phyloP scores from a whole-genome alignment of 2,329 filamentous ascomycete species.

The Ustulina deusta region DNA sequence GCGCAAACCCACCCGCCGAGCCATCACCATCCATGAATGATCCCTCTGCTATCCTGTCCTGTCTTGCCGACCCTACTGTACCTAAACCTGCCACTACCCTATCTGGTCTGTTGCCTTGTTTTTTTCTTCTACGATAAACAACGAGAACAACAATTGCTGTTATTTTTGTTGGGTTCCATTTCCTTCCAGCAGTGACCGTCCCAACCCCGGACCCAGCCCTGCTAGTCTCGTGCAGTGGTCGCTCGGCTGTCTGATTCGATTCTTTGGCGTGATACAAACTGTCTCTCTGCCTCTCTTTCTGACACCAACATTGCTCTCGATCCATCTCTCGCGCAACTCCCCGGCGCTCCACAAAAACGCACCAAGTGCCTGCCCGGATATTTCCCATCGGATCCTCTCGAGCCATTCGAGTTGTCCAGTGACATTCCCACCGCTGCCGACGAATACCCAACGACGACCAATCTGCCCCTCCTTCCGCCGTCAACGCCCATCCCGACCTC shows the following conservation, averaged over 20 bases:
- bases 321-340: conserved; percentile 24
- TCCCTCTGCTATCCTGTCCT: conserved; percentile 15
- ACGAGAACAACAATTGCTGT: conserved; percentile 12
- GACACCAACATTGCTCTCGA: conserved; percentile 16
- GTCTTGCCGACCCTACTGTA: conserved; percentile 16
- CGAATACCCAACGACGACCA: conserved; percentile 33
- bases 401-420: conserved; percentile 38
- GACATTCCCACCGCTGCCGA: conserved; percentile 43
- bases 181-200: conserved; percentile 29
- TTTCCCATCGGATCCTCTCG: conserved; percentile 17
- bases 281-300: conserved; percentile 20
- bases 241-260: conserved; percentile 31
- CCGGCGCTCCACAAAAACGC: conserved; percentile 1
- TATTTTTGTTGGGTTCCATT: conserved; percentile 28
- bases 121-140: conserved; percentile 14
- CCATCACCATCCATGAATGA: conserved; percentile 26
- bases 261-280: conserved; percentile 34
- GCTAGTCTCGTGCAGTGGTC: conserved; percentile 32
- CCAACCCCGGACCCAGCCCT: conserved; percentile 19
- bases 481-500: conserved; percentile 43
- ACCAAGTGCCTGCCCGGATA: not conserved
- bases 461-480: conserved; percentile 43
- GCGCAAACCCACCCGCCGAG: conserved; percentile 27
- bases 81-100: conserved; percentile 25
- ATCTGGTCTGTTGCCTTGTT: conserved; percentile 22